Conservation (phyloP, 139 green algal genomes). For the Tetradesmus obliquus region DNA sequence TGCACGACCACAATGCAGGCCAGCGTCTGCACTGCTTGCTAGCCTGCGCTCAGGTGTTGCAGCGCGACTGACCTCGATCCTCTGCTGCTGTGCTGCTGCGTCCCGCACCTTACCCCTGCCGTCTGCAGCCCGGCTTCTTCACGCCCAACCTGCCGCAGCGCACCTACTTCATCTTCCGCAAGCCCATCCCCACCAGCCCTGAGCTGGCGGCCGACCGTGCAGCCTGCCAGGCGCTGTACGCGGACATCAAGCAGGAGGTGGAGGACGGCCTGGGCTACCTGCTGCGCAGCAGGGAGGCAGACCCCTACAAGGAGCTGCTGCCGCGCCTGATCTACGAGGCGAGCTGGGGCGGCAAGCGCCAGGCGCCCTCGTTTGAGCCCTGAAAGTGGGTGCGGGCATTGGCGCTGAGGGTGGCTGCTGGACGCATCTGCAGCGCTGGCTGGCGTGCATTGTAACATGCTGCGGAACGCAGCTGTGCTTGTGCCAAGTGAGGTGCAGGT, state of each 20-base stretch:
- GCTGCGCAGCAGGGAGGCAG: conserved; percentile 68
- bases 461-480: neutral
- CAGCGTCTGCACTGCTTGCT: too few species aligned
- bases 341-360: conserved; percentile 56
- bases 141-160: conserved; percentile 66
- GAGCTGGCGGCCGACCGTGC: conserved; percentile 65
- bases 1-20: neutral
- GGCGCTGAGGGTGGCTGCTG: neutral
- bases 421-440: neutral
- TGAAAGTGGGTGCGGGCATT: conserved; percentile 17
- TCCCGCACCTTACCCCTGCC: neutral
- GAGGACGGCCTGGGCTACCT: conserved; percentile 81
- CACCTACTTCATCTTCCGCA: conserved; percentile 94
- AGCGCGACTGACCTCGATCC: neutral
- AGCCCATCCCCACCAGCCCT: conserved; percentile 75
- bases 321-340: conserved; percentile 83
- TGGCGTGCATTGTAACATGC: neutral
- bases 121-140: conserved; percentile 66
- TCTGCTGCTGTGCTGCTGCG: neutral
- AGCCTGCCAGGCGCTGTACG: conserved; percentile 72
- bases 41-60: neutral
- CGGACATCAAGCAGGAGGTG: conserved; percentile 67
- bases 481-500: neutral
- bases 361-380: conserved; percentile 88
- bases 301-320: conserved; percentile 87